Evolutionary conservation across 192 early-diverging fungal species (phyloP), one percentile per base, ranked within the genome.

Genomic region (Glomus cerebriforme): DNA sequence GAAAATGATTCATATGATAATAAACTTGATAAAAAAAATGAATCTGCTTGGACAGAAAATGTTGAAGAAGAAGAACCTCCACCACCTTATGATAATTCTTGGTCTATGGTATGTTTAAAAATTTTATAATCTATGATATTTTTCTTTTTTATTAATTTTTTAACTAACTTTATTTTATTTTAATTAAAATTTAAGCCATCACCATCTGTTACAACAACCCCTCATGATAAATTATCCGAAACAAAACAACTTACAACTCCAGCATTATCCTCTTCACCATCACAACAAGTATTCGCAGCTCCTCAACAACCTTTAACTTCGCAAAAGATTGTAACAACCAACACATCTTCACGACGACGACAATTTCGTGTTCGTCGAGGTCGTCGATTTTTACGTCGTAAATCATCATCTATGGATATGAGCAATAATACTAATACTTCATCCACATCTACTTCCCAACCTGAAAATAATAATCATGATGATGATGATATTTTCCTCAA

Each of bases 21-120:
- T 43, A 58, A 63, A 63, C n/a, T 26, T 63, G n/a, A 63, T 26
- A 59, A 73, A 75, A 63, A 75, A 63, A n/a, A 63, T 8, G 7
- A 70, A 39, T 68, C 24, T n/a, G 9, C 15, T 17, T 60, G 59
- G 73, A 13, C 12, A 15, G 29, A 43, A 13, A 69, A 77, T 35
- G 66, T 26, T 10, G 26, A 78, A 12, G 66, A 69, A 29, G 60
- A 65, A 34, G 77, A 78, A 78, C 77, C 77, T 45, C 77, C 77
- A 0, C 77, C 77, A 69, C 77, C 77, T 58, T 78, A 78, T n/a
- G 77, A 78, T 58, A 78, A 31, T 67, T 69, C 77, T 31, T 78
- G 77, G 77, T 59, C 47, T 13, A 78, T 78, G 54, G 69, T 71
- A 27, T 1, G 43, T 47, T 35, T 43, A 43, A 43, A 43, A 43